Evolutionary conservation across 108 stramenopile species (phyloP).

Genomic region (Nannochloropsis oceanica): DNA sequence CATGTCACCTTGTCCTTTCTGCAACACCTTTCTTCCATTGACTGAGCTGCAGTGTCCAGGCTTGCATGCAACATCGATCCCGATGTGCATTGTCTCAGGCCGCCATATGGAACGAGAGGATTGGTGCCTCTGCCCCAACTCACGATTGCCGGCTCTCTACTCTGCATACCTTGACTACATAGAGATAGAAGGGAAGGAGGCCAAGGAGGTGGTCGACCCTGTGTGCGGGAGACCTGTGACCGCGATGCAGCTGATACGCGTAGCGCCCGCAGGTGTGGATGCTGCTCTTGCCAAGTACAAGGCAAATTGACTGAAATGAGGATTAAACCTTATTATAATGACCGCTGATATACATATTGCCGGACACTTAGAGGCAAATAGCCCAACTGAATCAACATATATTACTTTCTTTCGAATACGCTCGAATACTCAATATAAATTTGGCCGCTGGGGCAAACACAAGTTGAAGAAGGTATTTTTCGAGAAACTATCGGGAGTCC

Average conservation of each 20-base stretch:
- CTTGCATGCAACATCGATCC: slow-evolving; percentile 27
- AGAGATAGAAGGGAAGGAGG: slow-evolving; percentile 14
- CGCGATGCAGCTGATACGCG: background rate
- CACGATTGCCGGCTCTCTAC: slow-evolving; percentile 45
- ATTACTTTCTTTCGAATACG: background rate
- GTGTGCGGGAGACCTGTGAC: background rate
- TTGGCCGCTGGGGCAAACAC: background rate
- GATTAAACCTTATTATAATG: no score
- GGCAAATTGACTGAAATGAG: background rate
- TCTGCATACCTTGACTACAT: slow-evolving; percentile 41
- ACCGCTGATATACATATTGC: no score
- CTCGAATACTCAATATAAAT: background rate
- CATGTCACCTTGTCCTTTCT: slow-evolving; percentile 36
- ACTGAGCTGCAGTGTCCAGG: slow-evolving; percentile 44
- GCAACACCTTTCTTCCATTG: slow-evolving; percentile 13
- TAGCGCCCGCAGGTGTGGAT: background rate
- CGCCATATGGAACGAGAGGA: slow-evolving; percentile 51
- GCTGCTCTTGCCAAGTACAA: background rate
- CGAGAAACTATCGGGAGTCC: background rate
- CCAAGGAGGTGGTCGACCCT: slow-evolving; percentile 16
- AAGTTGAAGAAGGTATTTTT: background rate
- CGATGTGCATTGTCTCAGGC: slow-evolving; percentile 50
- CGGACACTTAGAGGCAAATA: no score
- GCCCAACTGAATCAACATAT: no score
- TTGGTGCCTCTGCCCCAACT: slow-evolving; percentile 46